Evolutionary conservation across 179 eudicot genomes (phyloP), one percentile per base, ranked within the genome.

Genomic region (Vitellaria paradoxa): DNA sequence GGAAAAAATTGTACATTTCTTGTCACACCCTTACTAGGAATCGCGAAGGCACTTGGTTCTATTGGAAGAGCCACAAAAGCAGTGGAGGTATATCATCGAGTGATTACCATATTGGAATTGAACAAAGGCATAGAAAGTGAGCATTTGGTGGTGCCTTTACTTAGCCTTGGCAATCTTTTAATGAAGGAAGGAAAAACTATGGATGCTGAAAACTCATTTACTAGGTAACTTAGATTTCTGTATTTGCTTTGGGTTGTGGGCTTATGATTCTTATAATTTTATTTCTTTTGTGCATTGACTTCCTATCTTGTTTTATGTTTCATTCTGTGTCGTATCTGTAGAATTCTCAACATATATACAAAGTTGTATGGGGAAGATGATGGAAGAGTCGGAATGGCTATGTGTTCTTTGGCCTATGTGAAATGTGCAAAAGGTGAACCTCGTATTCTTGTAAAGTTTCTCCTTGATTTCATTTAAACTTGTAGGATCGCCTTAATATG

Each of bases 351-450:
- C 75, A 81, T 90, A 40, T 87, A 87, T 77, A 82, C 78, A 47
- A 86, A 82, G 77, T 69, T 86, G 70, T 82, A 92, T 85, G 98
- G 96, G 76, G 87, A 87, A 78, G 83, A 77, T 65, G 96, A 94
- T 79, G 94, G 86, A 85, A 87, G 92, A 85, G 89, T 87, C 79
- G 96, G 92, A 84, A 80, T 92, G 91, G 91, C 98, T 77, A 75
- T 94, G 91, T 86, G 89, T 75, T 88, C 93, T 62, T 78, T 94
- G 75, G 98, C 97, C 79, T 84, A 90, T 78, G 94, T 83, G 63
- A 92, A 92, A 82, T 92, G 94, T 83, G 97, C 97, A 76, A 87
- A 89, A 87, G 98, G 98, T 91, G 62, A 83, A 82, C 74, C 56
- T 66, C 13, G 21, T 9, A n/a, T 9, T 45, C 68, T 73, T 74